Base-by-base conservation (phyloP, 1,284 basidiomycete species). In the Malassezia vespertilionis region DNA sequence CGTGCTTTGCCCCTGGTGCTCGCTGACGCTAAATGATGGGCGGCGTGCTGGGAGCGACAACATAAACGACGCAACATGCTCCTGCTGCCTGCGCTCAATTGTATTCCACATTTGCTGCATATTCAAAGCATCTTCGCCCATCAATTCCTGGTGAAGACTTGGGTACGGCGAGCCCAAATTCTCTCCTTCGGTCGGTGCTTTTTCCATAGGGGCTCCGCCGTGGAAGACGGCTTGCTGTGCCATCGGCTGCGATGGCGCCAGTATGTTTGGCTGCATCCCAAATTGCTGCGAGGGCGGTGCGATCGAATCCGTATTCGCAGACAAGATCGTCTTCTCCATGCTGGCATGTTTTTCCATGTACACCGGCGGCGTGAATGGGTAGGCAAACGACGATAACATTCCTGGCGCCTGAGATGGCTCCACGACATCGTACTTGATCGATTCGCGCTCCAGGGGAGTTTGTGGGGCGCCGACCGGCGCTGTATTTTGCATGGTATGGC, bases 301-400 rank as follows among this genome's bases (percentile, higher is more conserved):
- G n/a, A n/a, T n/a, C 27, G 27, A 8, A 8, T 28, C 27, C 8
- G 8, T 28, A 14, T 14, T 28, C 8, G 8, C 7, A 8, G 27
- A 8, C 27, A 28, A 8, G 8, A 28, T 7, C 27, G 27, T 28
- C 20, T 46, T 43, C 23, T 63, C 61, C 44, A 57, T 43, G 35
- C 39, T 45, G n/a, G n/a, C n/a, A n/a, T 35, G 33, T 30, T 44
- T 40, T 24, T 58, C 56, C 23, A 58, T 45, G 23, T 59, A 56
- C 2, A 60, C 50, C 1, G 63, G 63, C 3, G 63, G 63, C 23
- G 63, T 66, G 34, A 62, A 66, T 9, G 63, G 63, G 38, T 60
- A 66, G 3, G 56, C 48, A 40, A 66, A 61, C 8, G 61, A 58
- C 26, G 54, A 53, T 10, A 66, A 43, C 22, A 66, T 49, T 3